Evolutionary conservation across 1,284 basidiomycete species (phyloP), one percentile per base, ranked within the genome.

Genomic region (Porodaedalea pini): DNA sequence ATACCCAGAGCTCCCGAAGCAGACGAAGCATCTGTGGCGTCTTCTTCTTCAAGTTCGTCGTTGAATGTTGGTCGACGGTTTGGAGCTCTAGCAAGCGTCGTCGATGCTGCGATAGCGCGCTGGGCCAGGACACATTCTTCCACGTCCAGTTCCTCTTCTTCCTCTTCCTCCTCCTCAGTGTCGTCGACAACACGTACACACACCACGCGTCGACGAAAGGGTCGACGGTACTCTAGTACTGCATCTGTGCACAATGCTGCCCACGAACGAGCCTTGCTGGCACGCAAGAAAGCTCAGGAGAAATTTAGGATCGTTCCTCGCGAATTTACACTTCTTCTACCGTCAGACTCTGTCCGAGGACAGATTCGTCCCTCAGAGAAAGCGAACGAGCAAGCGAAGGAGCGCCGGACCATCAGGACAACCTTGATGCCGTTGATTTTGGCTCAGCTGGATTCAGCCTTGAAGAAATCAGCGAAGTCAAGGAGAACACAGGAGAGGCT

Each of bases 271-370:
- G 77, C 83, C 56, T 76, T 87, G 39, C 75, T 77, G 1, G 81
- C 78, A 44, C 77, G 81, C 43, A 74, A 85, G 49, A 80, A 78
- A 59, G 86, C 85, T 41, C 77, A 85, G 19, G 79, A 82, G 63
- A 77, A 81, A 62, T 78, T 79, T 23, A 75, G 84, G 59, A 75
- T 79, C 53, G 72, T 81, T 49, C 78, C 82, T 41, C 77, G 89
- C 58, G 79, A 83, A 59, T 92, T 92, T 67, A 76, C 78, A 8
- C 73, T 90, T 10, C 87, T 88, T 65, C 66, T 80, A 25, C 84
- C 78, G 47, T 73, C 75, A 63, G 73, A 61, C 67, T 69, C 32
- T 71, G 15, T 64, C 66, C 65, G 49, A 63, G 44, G 7, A 37
- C 39, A n/a, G 36, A 6, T 17, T 11, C 34, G 10, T 5, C 34